phyloP scores from a whole-genome alignment of 768 basidiomycete genomes.

The Mycena belliarum region DNA sequence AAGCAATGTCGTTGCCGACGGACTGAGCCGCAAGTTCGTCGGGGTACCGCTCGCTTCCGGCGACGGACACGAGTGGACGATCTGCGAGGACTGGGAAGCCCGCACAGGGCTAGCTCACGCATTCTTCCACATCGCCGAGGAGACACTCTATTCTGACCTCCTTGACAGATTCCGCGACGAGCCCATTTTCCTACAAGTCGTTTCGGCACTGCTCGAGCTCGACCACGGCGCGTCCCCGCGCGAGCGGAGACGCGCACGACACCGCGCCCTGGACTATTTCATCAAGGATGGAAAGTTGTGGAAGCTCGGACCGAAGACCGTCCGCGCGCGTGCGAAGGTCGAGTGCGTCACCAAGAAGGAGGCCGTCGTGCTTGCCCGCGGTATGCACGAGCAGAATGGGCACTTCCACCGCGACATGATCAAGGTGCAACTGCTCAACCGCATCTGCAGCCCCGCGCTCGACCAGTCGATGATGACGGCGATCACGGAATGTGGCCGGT shows the following conservation, averaged over 20 bases:
- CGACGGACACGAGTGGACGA: constrained; percentile 25
- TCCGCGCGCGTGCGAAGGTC: background rate
- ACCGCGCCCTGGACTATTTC: constrained; percentile 18
- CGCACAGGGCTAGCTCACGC: constrained; percentile 9
- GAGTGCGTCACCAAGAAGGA: constrained; percentile 33
- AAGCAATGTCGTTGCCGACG: constrained; percentile 25
- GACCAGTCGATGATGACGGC: constrained; percentile 26
- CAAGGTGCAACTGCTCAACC: constrained; percentile 31
- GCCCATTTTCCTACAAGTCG: constrained; percentile 17
- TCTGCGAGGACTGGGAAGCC: constrained; percentile 23
- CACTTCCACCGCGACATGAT: constrained; percentile 37
- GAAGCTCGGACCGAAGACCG: constrained; percentile 11
- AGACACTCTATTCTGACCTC: constrained; percentile 2
- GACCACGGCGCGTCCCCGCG: constrained; percentile 5
- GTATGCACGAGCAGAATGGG: constrained; percentile 25
- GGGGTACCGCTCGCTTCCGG: background rate
- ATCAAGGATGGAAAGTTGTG: constrained; percentile 26
- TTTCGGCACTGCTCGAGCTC: constrained; percentile 15
- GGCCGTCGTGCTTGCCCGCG: constrained; percentile 22
- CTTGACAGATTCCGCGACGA: constrained; percentile 17
- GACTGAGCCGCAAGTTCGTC: constrained; percentile 21
- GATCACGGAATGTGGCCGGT: constrained; percentile 25
- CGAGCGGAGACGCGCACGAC: constrained; percentile 16
- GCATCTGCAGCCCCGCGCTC: constrained; percentile 28
- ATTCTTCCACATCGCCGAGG: constrained; percentile 6